Conservation (phyloP, 225 moss, liverwort and hornwort species). For the Pseudoscleropodium purum region DNA sequence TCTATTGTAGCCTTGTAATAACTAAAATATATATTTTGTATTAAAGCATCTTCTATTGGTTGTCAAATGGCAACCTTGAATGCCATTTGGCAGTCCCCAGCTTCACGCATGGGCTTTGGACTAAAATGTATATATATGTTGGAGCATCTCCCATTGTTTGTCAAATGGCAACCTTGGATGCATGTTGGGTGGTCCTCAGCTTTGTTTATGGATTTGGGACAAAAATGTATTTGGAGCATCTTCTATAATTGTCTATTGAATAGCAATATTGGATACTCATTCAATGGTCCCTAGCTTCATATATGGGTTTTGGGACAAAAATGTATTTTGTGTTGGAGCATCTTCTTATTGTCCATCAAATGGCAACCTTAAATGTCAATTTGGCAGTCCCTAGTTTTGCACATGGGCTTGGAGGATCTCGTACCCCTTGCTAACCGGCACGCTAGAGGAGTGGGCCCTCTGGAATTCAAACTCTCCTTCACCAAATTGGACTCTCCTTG, state of each 20-base stretch:
- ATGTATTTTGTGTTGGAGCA: neutral
- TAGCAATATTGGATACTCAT: no score
- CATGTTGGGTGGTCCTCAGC: no score
- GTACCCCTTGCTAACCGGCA: fast-evolving
- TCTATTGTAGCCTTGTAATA: neutral
- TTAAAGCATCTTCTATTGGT: neutral
- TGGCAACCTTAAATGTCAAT: fast-evolving
- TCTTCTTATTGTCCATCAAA: fast-evolving
- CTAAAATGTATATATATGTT: no score
- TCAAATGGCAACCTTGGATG: no score
- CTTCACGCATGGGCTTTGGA: no score
- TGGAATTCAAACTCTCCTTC: fast-evolving
- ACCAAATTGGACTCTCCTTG: fast-evolving
- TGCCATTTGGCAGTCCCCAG: no score
- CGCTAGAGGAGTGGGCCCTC: fast-evolving
- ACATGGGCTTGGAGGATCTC: neutral
- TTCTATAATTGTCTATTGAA: no score
- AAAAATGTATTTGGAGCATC: neutral
- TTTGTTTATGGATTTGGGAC: no score
- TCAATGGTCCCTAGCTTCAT: no score
- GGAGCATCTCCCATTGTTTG: no score
- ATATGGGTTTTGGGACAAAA: neutral
- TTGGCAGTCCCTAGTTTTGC: neutral
- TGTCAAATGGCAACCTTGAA: neutral
- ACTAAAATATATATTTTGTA: neutral